Evolutionary conservation across 2,329 filamentous ascomycete species (phyloP).

Genomic region (Cordyceps militaris): DNA sequence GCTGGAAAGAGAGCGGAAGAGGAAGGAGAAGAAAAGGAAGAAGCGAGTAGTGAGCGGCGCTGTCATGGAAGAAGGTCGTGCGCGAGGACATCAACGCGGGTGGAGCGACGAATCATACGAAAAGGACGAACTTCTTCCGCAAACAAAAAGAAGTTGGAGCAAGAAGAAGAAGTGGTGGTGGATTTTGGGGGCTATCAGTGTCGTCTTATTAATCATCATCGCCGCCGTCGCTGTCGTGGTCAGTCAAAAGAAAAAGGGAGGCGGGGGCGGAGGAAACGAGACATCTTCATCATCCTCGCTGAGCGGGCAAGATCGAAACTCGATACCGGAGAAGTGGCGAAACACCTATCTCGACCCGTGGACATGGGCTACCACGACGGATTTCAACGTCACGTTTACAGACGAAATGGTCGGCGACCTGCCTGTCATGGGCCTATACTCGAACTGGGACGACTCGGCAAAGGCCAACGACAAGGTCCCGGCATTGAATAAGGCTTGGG

Average conservation of each 20-base stretch:
- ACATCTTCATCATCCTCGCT: constrained; percentile 33
- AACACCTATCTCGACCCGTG: constrained; percentile 82
- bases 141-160: constrained; percentile 37
- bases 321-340: constrained; percentile 58
- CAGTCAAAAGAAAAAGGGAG: constrained; percentile 49
- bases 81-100: constrained; percentile 33
- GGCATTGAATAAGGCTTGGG: constrained; percentile 67
- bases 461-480: constrained; percentile 74
- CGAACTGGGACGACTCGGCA: constrained; percentile 76
- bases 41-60: constrained; percentile 63
- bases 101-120: constrained; percentile 38
- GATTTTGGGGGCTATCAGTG: constrained; percentile 49
- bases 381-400: constrained; percentile 95
- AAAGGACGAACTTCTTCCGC: constrained; percentile 42
- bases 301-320: constrained; percentile 43
- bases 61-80: constrained; percentile 56
- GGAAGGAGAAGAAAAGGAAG: constrained; percentile 36
- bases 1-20: constrained; percentile 27
- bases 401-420: constrained; percentile 75
- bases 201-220: constrained; percentile 57
- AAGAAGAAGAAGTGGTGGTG: constrained; percentile 60
- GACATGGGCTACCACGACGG: constrained; percentile 80
- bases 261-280: constrained; percentile 17
- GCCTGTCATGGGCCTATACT: constrained; percentile 84
- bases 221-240: constrained; percentile 57